A percentile compares a stretch with the other conserved stretches of the same genome.
These are phyloP conservation scores for Microcyclosporella mali DNA, from an alignment of 2,329 filamentous ascomycete species.

Conservation along the genomic window DNA sequence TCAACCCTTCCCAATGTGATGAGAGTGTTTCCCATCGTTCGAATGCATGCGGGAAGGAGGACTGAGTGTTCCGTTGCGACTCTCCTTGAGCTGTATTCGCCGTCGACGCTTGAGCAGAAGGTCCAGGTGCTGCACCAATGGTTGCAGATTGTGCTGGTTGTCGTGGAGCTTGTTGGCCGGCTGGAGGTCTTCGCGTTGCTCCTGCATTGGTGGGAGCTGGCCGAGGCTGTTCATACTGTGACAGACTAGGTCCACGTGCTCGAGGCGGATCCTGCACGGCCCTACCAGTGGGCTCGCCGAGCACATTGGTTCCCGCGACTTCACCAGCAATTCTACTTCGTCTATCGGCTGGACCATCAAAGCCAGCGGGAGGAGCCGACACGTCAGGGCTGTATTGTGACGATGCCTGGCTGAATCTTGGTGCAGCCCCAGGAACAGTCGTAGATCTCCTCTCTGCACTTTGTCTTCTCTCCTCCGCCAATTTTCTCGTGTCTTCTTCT, in stretches of 20 bases:
- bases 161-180: constrained; percentile 19
- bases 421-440: constrained; percentile 18
- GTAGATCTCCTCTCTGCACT: constrained; percentile 58
- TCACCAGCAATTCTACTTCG: constrained; percentile 21
- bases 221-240: constrained; percentile 22
- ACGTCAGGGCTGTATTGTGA: constrained; percentile 27
- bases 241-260: constrained; percentile 17
- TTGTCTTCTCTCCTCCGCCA: constrained; percentile 44
- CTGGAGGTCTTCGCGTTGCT: constrained; percentile 20
- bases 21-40: constrained; percentile 96
- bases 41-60: constrained; percentile 90
- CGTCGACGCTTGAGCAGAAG: constrained; percentile 14
- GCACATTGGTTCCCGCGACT: constrained; percentile 28
- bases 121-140: constrained; percentile 11
- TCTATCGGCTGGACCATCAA: constrained; percentile 19
- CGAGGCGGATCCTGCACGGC: constrained; percentile 20
- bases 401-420: constrained; percentile 22
- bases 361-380: constrained; percentile 17
- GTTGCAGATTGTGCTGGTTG: constrained; percentile 19
- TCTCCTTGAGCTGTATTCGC: constrained; percentile 13
- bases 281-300: constrained; percentile 30
- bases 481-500: constrained; percentile 47
- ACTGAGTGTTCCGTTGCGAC: constrained; percentile 36
- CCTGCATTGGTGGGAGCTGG: constrained; percentile 17
- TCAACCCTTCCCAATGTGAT: constrained; percentile 95